These are phyloP conservation scores for Cyclospora cayetanensis DNA, from an alignment of 169 alveolate species.

Conservation along the genomic window DNA sequence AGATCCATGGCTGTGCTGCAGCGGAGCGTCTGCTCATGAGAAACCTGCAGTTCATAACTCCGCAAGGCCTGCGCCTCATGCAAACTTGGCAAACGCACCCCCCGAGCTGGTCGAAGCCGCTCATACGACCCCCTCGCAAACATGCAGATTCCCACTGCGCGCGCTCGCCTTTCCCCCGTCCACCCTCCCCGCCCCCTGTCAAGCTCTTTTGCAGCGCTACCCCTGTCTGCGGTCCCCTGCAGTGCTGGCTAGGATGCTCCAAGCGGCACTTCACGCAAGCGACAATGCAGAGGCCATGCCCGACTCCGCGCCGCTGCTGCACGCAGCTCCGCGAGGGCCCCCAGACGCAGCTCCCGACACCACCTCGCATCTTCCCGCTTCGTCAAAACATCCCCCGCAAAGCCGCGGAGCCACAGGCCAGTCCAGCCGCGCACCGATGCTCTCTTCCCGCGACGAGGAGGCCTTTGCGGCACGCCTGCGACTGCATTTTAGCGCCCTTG, in stretches of 20 bases:
- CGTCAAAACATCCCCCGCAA: background rate
- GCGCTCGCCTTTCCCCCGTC: conserved; percentile 29
- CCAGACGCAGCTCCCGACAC: background rate
- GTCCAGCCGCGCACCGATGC: background rate
- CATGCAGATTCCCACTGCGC: background rate
- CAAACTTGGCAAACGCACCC: no score
- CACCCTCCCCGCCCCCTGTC: background rate
- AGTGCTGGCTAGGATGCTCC: conserved; percentile 43
- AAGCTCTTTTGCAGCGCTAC: conserved; percentile 20
- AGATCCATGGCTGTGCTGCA: no score
- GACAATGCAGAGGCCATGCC: background rate
- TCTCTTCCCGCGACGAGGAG: background rate
- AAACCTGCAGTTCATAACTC: no score
- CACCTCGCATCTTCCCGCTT: background rate
- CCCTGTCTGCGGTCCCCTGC: conserved; percentile 70
- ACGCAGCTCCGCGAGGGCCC: background rate
- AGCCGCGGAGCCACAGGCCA: background rate
- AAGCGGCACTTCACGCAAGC: background rate
- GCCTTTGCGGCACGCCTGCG: conserved; percentile 27
- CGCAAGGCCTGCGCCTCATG: no score
- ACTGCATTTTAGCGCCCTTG: conserved; percentile 48
- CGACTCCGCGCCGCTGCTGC: background rate
- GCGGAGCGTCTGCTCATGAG: no score
- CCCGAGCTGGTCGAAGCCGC: no score
- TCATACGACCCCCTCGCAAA: background rate